Percentiles rank a stretch among this genome's conserved stretches.
Evolutionary conservation across 108 stramenopile genomes (phyloP).

Genomic region (Ochromonas danica): DNA sequence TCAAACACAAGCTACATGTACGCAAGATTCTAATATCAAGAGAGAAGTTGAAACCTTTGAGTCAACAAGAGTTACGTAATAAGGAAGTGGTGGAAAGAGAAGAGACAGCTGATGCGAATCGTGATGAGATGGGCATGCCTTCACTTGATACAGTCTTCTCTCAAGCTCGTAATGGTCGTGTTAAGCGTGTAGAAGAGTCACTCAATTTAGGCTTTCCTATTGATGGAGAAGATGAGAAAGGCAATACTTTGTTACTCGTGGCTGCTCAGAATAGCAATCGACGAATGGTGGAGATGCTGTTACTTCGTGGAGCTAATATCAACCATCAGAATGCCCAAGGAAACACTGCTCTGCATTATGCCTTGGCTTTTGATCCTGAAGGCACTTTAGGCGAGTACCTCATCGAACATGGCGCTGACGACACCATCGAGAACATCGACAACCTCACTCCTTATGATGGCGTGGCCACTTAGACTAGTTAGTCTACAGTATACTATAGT

Average conservation of each 20-base stretch:
- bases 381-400: slow-evolving; percentile 61
- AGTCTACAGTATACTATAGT: no score
- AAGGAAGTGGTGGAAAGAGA: slow-evolving; percentile 45
- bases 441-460: slow-evolving; percentile 36
- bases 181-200: slow-evolving; percentile 55
- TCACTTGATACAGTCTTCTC: slow-evolving; percentile 54
- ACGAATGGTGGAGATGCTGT: slow-evolving; percentile 50
- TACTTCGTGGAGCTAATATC: slow-evolving; percentile 52
- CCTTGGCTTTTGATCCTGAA: slow-evolving; percentile 59
- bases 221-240: slow-evolving; percentile 54
- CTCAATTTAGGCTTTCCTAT: slow-evolving; percentile 57
- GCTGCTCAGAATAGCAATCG: slow-evolving; percentile 51
- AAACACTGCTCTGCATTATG: slow-evolving; percentile 61
- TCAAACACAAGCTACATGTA: slow-evolving; percentile 63
- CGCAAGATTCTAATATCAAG: slow-evolving; percentile 54
- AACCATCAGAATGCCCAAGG: slow-evolving; percentile 55
- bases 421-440: slow-evolving; percentile 57
- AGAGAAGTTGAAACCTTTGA: slow-evolving; percentile 58
- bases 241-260: slow-evolving; percentile 55
- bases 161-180: slow-evolving; percentile 61
- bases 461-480: no score
- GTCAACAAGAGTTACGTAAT: slow-evolving; percentile 40
- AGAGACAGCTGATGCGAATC: slow-evolving; percentile 30
- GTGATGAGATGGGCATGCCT: slow-evolving; percentile 43
- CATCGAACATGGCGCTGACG: slow-evolving; percentile 63